These are phyloP conservation scores for Boletus huronensis DNA, from an alignment of 768 basidiomycete species.

Conservation along the genomic window DNA sequence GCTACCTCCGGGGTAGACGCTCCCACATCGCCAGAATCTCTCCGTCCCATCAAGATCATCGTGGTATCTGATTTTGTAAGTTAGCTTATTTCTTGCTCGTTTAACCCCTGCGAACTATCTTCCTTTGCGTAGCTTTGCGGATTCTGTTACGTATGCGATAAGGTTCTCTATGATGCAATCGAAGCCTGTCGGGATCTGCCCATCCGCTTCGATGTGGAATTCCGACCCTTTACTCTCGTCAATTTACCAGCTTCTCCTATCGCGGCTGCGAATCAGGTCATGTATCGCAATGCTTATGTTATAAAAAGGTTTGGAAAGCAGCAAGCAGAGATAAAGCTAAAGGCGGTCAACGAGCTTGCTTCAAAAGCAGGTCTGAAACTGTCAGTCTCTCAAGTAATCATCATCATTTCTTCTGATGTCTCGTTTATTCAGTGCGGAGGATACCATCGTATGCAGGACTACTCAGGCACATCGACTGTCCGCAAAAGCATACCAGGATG, in stretches of 20 bases:
- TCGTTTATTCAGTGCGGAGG: constrained; percentile 29
- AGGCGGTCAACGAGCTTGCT: constrained; percentile 21
- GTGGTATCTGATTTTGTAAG: constrained; percentile 33
- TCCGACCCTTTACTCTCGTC: constrained; percentile 28
- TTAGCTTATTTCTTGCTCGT: background rate
- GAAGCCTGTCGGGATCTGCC: constrained; percentile 30
- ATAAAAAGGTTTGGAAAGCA: constrained; percentile 26
- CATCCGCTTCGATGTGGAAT: constrained; percentile 31
- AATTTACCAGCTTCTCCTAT: constrained; percentile 1
- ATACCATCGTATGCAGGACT: constrained; percentile 38
- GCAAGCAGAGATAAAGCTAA: constrained; percentile 21
- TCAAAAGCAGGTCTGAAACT: constrained; percentile 23
- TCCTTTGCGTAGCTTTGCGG: constrained; percentile 24
- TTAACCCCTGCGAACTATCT: background rate
- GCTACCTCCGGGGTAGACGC: background rate
- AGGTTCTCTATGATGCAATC: constrained; percentile 33
- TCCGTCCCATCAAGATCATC: constrained; percentile 30
- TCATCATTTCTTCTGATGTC: background rate
- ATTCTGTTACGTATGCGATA: constrained; percentile 38
- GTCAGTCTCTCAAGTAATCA: constrained; percentile 13
- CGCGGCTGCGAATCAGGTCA: background rate
- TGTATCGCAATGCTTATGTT: constrained; percentile 21
- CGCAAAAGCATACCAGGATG: constrained; percentile 36
- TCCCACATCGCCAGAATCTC: constrained; percentile 6
- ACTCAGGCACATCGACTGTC: constrained; percentile 42